A percentile compares a stretch with the other conserved stretches of the same genome.
Evolutionary conservation across 352 stramenopile species (phyloP).

Genomic region (Aphanomyces astaci): DNA sequence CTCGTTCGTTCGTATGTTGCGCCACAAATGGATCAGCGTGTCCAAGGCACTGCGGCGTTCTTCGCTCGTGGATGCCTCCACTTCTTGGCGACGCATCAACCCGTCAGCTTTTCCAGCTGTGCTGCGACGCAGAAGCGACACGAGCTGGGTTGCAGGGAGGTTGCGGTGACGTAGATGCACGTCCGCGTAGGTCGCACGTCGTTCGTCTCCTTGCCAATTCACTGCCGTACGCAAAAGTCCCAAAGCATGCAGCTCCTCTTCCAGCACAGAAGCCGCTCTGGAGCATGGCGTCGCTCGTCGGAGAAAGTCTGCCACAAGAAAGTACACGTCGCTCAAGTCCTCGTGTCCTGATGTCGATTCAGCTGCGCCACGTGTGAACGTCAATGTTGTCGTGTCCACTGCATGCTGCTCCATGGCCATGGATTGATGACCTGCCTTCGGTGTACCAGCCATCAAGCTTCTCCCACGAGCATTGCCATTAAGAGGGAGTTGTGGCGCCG

Average conservation of each 20-base stretch:
- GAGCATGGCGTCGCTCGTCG: slow-evolving; percentile 54
- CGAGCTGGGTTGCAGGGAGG: slow-evolving; percentile 51
- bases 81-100: background rate
- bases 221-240: slow-evolving; percentile 48
- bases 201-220: slow-evolving; percentile 50
- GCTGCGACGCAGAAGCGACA: slow-evolving; percentile 42
- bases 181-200: slow-evolving; percentile 58
- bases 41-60: slow-evolving; percentile 25
- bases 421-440: background rate
- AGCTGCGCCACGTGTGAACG: background rate
- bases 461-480: background rate
- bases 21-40: slow-evolving; percentile 21
- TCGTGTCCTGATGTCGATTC: background rate
- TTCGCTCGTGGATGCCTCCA: background rate
- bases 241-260: slow-evolving; percentile 53
- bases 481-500: background rate
- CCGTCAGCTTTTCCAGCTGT: background rate
- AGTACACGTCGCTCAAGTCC: slow-evolving; percentile 50
- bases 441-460: background rate
- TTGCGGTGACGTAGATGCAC: slow-evolving; percentile 66
- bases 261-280: slow-evolving; percentile 53
- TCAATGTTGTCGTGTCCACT: background rate
- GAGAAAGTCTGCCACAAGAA: slow-evolving; percentile 80
- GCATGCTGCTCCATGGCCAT: too few species aligned
- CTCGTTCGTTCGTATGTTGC: slow-evolving; percentile 24